Evolutionary conservation across 495 filamentous ascomycete genomes (phyloP), one percentile per base, ranked within the genome.

Genomic region (Schizothecium vesticola): DNA sequence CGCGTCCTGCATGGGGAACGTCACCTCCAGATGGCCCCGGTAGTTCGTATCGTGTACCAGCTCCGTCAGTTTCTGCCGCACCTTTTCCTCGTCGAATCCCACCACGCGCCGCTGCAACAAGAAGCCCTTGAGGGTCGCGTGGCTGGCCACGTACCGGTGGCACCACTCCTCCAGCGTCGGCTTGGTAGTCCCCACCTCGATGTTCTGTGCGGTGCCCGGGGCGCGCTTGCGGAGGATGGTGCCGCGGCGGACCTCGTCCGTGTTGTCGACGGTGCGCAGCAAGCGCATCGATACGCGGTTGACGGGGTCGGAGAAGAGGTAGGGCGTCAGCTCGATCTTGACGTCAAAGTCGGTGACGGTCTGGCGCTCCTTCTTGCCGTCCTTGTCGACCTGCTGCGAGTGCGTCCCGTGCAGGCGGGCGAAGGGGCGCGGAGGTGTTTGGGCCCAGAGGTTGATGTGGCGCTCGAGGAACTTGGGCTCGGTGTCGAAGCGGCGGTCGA

Each of bases 41-140:
- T 90, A 91, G 71, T 88, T 86, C 11, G 87, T 89, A 19, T 76
- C 71, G 36, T 82, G 77, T 22, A 91, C 83, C 16, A 88, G 67
- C 11, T 68, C 69, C 25, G 76, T 73, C 19, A 90, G 72, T 6
- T 81, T 77, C 22, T 78, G 66, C 66, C 77, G 80, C 9, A 89
- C 59, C 24, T 69, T 71, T 3, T 80, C 77, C 28, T 80, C 72
- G 69, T 89, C 81, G 72, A 88, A 81, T 16, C 86, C 85, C 0
- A 75, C 61, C 33, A 90, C 77, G 21, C 74, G 73, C n/a, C 86
- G 79, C 25, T 74, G 74, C 23, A 89, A 76, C 13, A 78, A 75
- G 66, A 90, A 86, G 62, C 77, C 80, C 70, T 87, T 84, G 25
- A 87, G 70, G 10, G 75, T 75, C 3, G 83, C 75, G 9, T 79